Conservation (phyloP, 805 yeast species). For the Spathaspora hagerdaliae region DNA sequence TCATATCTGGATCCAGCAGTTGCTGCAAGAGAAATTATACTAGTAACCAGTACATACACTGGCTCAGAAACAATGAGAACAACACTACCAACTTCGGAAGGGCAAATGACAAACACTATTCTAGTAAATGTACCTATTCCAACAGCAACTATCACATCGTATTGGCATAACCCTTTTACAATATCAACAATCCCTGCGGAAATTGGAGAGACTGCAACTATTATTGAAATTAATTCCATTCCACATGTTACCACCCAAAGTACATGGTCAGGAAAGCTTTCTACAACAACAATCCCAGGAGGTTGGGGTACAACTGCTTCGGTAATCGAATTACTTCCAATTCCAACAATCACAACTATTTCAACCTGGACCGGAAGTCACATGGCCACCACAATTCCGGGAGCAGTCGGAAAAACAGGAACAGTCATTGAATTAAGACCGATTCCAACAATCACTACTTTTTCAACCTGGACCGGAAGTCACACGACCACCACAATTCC, state of each 20-base stretch:
- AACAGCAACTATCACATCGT: background rate
- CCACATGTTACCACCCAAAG: conserved; percentile 12
- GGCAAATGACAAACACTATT: background rate
- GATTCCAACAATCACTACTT: conserved; percentile 1
- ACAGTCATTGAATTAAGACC: background rate
- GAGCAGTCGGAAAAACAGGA: too few relatives aligned
- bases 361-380: background rate
- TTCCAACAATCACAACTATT: background rate
- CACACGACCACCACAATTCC: too few relatives aligned
- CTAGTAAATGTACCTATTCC: conserved; percentile 1
- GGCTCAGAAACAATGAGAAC: too few relatives aligned
- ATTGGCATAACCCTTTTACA: too few relatives aligned
- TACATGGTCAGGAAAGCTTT: conserved; percentile 10
- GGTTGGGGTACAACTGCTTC: conserved; percentile 9
- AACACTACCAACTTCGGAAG: too few relatives aligned
- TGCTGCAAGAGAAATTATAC: too few relatives aligned
- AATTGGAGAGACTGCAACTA: conserved; percentile 16
- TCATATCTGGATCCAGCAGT: too few relatives aligned
- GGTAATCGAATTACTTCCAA: conserved; percentile 10
- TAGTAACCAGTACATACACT: too few relatives aligned
- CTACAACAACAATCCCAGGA: conserved; percentile 1
- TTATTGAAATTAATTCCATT: conserved; percentile 18
- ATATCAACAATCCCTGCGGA: too few relatives aligned
- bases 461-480: background rate
- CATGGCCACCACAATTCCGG: too few relatives aligned